Evolutionary conservation across 2,329 filamentous ascomycete species (phyloP), one percentile per base, ranked within the genome.

Genomic region (Lecanosticta acicola): DNA sequence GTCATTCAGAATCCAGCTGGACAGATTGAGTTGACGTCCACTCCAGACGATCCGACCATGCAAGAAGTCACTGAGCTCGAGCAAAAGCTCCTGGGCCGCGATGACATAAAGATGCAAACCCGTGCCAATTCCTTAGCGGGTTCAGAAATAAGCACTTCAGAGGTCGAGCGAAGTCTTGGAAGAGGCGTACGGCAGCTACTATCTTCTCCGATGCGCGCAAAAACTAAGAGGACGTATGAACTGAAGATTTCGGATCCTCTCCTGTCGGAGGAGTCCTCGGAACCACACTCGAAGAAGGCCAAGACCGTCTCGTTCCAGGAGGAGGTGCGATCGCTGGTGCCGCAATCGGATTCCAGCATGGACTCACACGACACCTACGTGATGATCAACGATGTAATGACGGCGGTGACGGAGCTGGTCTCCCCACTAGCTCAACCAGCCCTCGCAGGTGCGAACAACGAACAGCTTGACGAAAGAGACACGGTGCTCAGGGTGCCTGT

Each of bases 401-500:
- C 64, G 4, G 54, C 57, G 37, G 61, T 68, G 18, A 48, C 65
- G 9, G 57, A 66, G 3, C 46, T 63, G 1, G 50, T 73, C 2
- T 58, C 59, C 24, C 62, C 67, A 13, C 46, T 68, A 11, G 71
- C 66, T 3, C 56, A 64, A 24, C 56, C 68, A 24, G 67, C 62
- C 3, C 59, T 66, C 2, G 47, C 56, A 11, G 59, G 54, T 14
- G 36, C 71, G 2, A 63, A 68, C n/a, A 65, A 69, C 26, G 75
- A 78, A 49, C 64, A 68, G 42, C 60, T 78, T 2, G 64, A 65
- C 7, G 70, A 71, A 48, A 62, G 68, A 9, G 73, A 76, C 49
- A 72, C 73, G 0, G 73, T 67, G 3, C 64, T 66, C 40, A 68
- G 76, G 32, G 68, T 78, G 1, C 55, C 68, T n/a, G 67, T 78